phyloP scores from a whole-genome alignment of 2,329 filamentous ascomycete species.

The Cladosporium sp. region DNA sequence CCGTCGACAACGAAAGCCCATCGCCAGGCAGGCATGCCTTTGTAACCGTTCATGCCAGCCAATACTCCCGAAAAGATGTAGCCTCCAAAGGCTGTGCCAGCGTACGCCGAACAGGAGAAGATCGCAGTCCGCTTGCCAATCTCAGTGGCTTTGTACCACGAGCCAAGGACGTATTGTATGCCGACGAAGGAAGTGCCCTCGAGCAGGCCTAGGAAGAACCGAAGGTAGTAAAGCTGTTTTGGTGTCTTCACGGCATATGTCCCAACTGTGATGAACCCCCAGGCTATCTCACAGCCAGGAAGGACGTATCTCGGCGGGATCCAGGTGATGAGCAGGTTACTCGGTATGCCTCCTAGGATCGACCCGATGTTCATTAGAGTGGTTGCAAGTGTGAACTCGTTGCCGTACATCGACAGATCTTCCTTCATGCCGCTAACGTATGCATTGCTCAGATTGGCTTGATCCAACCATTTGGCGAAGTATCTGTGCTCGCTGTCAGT shows the following conservation, averaged over 20 bases:
- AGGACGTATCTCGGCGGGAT: slow-evolving; percentile 29
- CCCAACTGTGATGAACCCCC: slow-evolving; percentile 44
- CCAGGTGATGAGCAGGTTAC: slow-evolving; percentile 42
- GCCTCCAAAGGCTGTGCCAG: slow-evolving; percentile 23
- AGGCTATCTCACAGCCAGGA: slow-evolving; percentile 44
- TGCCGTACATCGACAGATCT: slow-evolving; percentile 42
- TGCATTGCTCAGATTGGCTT: slow-evolving; percentile 44
- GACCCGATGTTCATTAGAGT: slow-evolving; percentile 34
- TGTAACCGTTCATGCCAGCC: slow-evolving; percentile 43
- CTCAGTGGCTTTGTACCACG: slow-evolving; percentile 25
- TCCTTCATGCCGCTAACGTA: slow-evolving; percentile 48
- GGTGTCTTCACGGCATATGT: slow-evolving; percentile 44
- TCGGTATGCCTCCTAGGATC: slow-evolving; percentile 44
- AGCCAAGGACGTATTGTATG: slow-evolving; percentile 24
- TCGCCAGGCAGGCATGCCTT: slow-evolving; percentile 46
- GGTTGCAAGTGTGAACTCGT: slow-evolving; percentile 40
- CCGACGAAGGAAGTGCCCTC: slow-evolving; percentile 27
- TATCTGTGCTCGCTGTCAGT: neutral
- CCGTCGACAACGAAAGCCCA: slow-evolving; percentile 61
- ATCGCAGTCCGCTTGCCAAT: slow-evolving; percentile 17
- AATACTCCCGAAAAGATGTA: slow-evolving; percentile 25
- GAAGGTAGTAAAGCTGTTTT: slow-evolving; percentile 44
- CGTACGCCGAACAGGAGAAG: slow-evolving; percentile 22
- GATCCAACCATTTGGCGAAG: slow-evolving; percentile 1
- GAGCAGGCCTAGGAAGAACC: slow-evolving; percentile 42